Percentiles rank a stretch among this genome's conserved stretches.
Evolutionary conservation across 2,329 filamentous ascomycete species (phyloP).

Genomic region (Aspergillus felis): DNA sequence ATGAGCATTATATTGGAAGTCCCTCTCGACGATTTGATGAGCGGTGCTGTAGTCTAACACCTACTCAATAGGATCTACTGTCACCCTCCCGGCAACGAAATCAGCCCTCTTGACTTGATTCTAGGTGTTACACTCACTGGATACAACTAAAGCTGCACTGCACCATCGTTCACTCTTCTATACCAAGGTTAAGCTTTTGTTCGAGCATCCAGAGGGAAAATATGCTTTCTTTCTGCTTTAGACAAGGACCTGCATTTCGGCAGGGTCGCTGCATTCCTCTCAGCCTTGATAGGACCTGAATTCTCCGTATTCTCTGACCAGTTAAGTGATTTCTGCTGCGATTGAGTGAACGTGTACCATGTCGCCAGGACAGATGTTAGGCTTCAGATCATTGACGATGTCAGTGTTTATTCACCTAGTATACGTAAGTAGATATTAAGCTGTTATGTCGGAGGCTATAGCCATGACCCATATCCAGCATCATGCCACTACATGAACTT

Average conservation of each 20-base stretch:
- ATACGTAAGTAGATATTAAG: not conserved
- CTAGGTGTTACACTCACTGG: not conserved
- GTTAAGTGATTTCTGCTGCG: no score
- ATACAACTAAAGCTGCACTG: no score
- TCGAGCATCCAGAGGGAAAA: not conserved
- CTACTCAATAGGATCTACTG: not conserved
- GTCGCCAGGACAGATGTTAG: no score
- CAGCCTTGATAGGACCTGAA: no score
- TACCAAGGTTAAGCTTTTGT: not conserved
- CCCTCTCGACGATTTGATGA: no score
- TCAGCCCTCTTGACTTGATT: not conserved
- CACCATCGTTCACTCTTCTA: not conserved
- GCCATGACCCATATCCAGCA: no score
- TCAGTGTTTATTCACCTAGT: not conserved
- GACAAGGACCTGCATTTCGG: not conserved
- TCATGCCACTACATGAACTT: no score
- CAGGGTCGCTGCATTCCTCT: not conserved
- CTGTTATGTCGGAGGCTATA: not conserved
- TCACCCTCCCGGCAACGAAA: not conserved
- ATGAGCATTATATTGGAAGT: no score
- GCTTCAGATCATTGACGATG: no score
- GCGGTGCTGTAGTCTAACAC: no score
- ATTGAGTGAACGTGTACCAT: no score
- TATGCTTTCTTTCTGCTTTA: not conserved
- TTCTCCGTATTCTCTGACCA: no score